Percentiles rank a stretch among this genome's conserved stretches.
Conservation (phyloP, 2,329 filamentous ascomycete species). For the Trichophyton verrucosum region DNA sequence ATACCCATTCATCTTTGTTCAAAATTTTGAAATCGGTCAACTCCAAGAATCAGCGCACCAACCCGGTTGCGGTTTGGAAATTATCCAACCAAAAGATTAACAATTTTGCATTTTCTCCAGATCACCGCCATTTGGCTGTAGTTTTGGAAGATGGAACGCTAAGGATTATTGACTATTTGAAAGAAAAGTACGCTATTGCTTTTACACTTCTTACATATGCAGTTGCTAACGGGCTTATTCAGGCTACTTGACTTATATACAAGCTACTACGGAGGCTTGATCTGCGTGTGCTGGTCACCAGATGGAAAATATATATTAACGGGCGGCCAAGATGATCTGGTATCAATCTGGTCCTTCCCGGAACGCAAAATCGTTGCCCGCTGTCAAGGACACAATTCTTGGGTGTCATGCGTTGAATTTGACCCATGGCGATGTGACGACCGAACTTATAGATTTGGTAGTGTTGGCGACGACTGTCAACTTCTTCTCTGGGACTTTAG, state of each 20-base stretch:
- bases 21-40: constrained; percentile 82
- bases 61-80: constrained; percentile 88
- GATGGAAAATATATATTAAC: constrained; percentile 93
- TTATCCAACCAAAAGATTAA: constrained; percentile 83
- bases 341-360: constrained; percentile 86
- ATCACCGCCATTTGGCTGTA: constrained; percentile 73
- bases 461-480: constrained; percentile 85
- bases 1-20: constrained; percentile 33
- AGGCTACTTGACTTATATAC: constrained; percentile 78
- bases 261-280: constrained; percentile 86
- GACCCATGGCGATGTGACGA: constrained; percentile 97
- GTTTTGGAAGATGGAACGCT: constrained; percentile 86
- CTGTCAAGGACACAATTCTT: constrained; percentile 90
- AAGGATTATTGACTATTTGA: constrained; percentile 79
- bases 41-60: constrained; percentile 84
- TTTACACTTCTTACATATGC: constrained; percentile 2
- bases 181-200: constrained; percentile 57
- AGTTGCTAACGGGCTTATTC: constrained; percentile 1
- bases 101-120: constrained; percentile 82
- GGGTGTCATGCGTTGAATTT: constrained; percentile 87
- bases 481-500: constrained; percentile 95
- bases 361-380: constrained; percentile 77
- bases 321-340: constrained; percentile 87
- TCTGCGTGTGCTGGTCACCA: constrained; percentile 93
- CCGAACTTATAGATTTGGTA: constrained; percentile 88